Conservation (phyloP, 2,329 filamentous ascomycete species). For the Fusarium tjaetaba region DNA sequence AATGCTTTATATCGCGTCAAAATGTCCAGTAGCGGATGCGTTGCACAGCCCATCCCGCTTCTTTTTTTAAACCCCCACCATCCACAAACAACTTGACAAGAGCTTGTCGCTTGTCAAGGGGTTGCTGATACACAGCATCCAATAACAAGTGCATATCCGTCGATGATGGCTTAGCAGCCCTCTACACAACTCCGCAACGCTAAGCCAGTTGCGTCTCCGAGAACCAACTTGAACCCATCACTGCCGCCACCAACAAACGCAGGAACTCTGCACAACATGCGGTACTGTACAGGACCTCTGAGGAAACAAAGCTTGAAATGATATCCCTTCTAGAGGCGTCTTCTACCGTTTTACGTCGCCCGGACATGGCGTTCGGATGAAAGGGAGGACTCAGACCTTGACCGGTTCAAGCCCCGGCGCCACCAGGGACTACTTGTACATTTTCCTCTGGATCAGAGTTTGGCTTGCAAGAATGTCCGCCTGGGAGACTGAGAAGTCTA, state of each 20-base stretch:
- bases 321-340: conserved; percentile 30
- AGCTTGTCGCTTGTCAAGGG: conserved; percentile 17
- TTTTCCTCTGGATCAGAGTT: conserved; percentile 14
- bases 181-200: not conserved
- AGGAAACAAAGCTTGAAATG: conserved; percentile 26
- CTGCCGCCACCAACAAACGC: conserved; percentile 33
- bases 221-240: conserved; percentile 31
- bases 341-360: conserved; percentile 35
- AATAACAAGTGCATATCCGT: conserved; percentile 32
- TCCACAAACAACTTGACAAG: conserved; percentile 17
- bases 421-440: conserved; percentile 14
- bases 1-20: not conserved
- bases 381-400: conserved; percentile 30
- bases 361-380: conserved; percentile 29
- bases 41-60: conserved; percentile 45
- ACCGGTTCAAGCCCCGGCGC: conserved; percentile 37
- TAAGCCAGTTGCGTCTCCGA: conserved; percentile 32
- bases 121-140: conserved; percentile 24
- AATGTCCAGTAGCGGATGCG: conserved; percentile 12
- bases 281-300: conserved; percentile 12
- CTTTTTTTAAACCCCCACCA: conserved; percentile 42
- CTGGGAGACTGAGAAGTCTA: not conserved
- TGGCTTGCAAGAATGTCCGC: not conserved
- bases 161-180: conserved; percentile 32
- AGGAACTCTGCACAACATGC: conserved; percentile 41